These are phyloP conservation scores for Saccharomyces mikatae DNA, from an alignment of 805 yeast species.

Conservation along the genomic window DNA sequence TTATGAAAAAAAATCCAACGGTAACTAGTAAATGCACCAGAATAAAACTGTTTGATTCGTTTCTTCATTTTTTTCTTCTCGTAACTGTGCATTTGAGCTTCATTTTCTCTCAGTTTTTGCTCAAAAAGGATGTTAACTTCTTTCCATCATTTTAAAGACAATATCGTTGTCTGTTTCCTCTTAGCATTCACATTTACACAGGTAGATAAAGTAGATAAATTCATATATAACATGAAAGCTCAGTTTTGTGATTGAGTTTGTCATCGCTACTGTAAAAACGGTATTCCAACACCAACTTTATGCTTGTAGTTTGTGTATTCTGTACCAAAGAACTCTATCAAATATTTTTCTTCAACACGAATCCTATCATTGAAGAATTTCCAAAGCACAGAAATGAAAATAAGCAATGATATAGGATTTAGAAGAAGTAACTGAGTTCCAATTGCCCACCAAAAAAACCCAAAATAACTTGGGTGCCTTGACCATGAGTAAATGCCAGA, in stretches of 20 bases:
- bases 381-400: conserved; percentile 54
- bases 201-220: neutral
- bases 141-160: neutral
- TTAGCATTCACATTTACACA: neutral
- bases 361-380: conserved; percentile 65
- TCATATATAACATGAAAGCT: neutral
- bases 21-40: neutral
- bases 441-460: conserved; percentile 88
- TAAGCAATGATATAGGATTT: conserved; percentile 51
- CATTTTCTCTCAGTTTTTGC: neutral
- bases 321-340: conserved; percentile 63
- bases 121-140: neutral
- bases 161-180: neutral
- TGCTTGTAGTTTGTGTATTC: conserved; percentile 49
- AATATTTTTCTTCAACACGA: conserved; percentile 55
- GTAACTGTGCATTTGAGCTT: neutral
- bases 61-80: neutral
- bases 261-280: conserved; percentile 38
- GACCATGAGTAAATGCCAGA: conserved; percentile 57
- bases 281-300: conserved; percentile 52
- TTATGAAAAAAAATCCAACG: neutral
- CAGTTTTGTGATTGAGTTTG: neutral
- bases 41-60: neutral
- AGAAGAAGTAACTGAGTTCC: conserved; percentile 70
- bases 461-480: conserved; percentile 88